Base-by-base conservation (phyloP, 192 early-diverging fungal species). In the Pilobolus umbonatus region DNA sequence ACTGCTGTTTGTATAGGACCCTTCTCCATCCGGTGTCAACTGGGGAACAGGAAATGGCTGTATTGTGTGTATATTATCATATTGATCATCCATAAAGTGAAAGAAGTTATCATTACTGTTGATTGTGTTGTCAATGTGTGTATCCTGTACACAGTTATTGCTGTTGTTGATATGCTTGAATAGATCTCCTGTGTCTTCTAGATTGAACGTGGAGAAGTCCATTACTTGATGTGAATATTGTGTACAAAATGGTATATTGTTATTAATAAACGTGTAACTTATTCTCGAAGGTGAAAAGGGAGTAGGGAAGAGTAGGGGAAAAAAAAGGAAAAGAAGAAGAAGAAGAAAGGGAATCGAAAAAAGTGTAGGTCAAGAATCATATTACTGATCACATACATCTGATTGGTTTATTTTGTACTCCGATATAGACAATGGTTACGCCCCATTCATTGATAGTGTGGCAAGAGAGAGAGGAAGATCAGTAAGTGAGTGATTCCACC, bases 11-110 rank as follows among this genome's bases (percentile, higher is more conserved):
- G 69, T 65, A 39, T 44, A 54, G 21, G 26, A 50, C 22, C 45
- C 49, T 39, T 71, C 62, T 12, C 32, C 60, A 34, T 65, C 59
- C 19, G 62, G 69, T 15, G 53, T 65, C 15, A 72, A 28, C n/a
- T 65, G 48, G 15, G 55, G 69, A 17, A 72, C 34, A 10, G 32
- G 44, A 35, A 44, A 68, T n/a, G 51, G 26, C 4, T 51, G 22
- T 5, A 15, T 42, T 28, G 40, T 15, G 28, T 64, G 42, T 24
- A 24, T 38, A 14, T 35, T 40, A 25, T 55, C 54, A 5, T 39
- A 29, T 0, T 17, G 25, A 32, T 47, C n/a, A 30, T 63, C 61
- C 15, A 64, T 56, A 30, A 69, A 64, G 11, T 29, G 14, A 38
- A 69, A 62, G 17, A 69, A 64, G n/a, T 69, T 61, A 6, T 38